Base-by-base conservation (phyloP, 1,284 basidiomycete genomes). In the Cryptococcus floricola region DNA sequence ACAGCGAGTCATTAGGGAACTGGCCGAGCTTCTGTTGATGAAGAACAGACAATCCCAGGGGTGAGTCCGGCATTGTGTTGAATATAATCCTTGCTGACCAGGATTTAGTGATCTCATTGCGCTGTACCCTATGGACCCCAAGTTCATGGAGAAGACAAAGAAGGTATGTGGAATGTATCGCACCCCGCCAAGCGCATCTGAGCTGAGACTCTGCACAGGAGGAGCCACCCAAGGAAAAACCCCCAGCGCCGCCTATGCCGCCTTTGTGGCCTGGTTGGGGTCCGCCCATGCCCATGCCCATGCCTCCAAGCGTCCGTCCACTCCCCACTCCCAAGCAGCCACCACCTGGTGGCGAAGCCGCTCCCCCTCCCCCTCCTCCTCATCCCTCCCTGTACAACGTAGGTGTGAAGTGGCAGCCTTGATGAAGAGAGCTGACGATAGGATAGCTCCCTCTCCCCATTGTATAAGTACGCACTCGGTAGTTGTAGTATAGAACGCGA, bases 11-110 rank as follows among this genome's bases (percentile, higher is more conserved):
- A 6, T 6, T 19, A 70, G 70, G 65, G 73, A 75, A 57, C 54
- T 77, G 16, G 72, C 75, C 6, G 76, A 77, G 39, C 58, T 77
- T 47, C 60, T 77, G 2, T 64, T 77, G 46, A 68, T 74, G 66
- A 77, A 77, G 56, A 73, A 72, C 6, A 63, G 75, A 47, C 75
- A 77, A 57, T 73, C 69, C 28, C 62, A 64, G 25, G 73, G 73
- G 69, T 69, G 37, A 58, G 68, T 56, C 13, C 31, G 31, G 10
- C 31, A 10, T 14, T 16, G 44, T 37, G 28, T 13, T 50, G n/a
- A 13, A 19, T 48, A 16, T 34, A 2, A 42, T 37, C 18, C 9
- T 5, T 28, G 13, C 47, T 58, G 34, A 53, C 5, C 13, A 39
- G 42, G 13, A 4, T 19, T 50, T 39, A 72, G 72, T 45, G 76